A percentile compares a stretch with the other conserved stretches of the same genome.
Evolutionary conservation across 2,329 filamentous ascomycete species (phyloP).

Genomic region (Phialemonium atrogriseum): DNA sequence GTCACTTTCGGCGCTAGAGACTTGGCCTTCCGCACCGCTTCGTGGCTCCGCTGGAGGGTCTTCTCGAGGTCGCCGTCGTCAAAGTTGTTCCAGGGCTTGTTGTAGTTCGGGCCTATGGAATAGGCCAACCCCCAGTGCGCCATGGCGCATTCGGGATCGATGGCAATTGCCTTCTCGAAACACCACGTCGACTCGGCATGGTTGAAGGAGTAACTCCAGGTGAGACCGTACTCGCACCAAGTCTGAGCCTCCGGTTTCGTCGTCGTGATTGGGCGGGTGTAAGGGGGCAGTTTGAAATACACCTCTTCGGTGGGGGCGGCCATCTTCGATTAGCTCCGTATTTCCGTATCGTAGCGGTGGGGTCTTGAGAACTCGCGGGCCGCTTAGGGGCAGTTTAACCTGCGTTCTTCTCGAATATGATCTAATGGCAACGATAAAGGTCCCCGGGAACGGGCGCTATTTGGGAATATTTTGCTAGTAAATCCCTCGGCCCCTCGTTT

Average conservation of each 20-base stretch:
- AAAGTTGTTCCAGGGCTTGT: conserved; percentile 70
- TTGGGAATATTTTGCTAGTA: too few relatives aligned
- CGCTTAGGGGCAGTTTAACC: too few relatives aligned
- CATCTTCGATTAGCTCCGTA: too few relatives aligned
- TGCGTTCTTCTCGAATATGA: too few relatives aligned
- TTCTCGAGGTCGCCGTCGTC: conserved; percentile 49
- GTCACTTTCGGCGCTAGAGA: conserved; percentile 21
- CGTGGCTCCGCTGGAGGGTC: conserved; percentile 31
- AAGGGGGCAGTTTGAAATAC: conserved; percentile 58
- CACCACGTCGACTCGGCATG: conserved; percentile 62
- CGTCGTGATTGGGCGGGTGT: conserved; percentile 47
- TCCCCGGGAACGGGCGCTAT: too few relatives aligned
- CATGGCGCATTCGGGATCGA: conserved; percentile 50
- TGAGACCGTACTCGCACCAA: conserved; percentile 67
- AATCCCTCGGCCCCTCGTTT: too few relatives aligned
- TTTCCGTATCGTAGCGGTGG: too few relatives aligned
- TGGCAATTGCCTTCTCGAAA: conserved; percentile 49
- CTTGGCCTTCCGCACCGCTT: conserved; percentile 19
- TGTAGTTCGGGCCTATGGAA: conserved; percentile 64
- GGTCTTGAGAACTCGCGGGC: too few relatives aligned
- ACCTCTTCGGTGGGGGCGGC: conserved; percentile 8
- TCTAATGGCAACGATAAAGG: too few relatives aligned
- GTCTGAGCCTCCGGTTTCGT: conserved; percentile 40
- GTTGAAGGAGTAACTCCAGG: conserved; percentile 70
- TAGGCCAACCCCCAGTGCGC: conserved; percentile 66